phyloP scores from a whole-genome alignment of 495 filamentous ascomycete genomes.

The Hypomontagnella monticulosa region DNA sequence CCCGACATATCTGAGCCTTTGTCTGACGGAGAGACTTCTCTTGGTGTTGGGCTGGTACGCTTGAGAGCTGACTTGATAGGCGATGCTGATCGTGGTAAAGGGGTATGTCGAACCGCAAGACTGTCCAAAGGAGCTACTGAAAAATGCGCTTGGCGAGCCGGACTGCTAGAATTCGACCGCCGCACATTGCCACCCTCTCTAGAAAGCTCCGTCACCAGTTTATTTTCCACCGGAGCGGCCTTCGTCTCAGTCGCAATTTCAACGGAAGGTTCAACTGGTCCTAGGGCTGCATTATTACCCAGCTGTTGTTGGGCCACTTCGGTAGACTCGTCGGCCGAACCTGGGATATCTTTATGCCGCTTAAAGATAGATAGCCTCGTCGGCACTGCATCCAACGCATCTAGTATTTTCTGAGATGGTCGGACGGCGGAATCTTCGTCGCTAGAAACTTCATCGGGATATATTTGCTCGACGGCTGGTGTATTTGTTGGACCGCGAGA shows the following conservation, averaged over 20 bases:
- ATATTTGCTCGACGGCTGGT: conserved; percentile 70
- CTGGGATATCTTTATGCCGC: conserved; percentile 1
- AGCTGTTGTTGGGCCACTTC: conserved; percentile 7
- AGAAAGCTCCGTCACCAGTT: conserved; percentile 34
- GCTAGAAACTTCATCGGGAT: conserved; percentile 54
- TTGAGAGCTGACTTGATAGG: conserved; percentile 91
- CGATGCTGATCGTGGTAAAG: conserved; percentile 81
- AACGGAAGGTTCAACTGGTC: not conserved
- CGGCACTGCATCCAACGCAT: conserved; percentile 49
- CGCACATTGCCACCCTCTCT: conserved; percentile 13
- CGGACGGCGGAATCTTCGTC: conserved; percentile 45
- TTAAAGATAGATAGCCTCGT: conserved; percentile 42
- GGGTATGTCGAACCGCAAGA: conserved; percentile 73
- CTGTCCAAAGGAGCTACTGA: conserved; percentile 59
- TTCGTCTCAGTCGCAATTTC: conserved; percentile 21
- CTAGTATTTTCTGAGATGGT: conserved; percentile 31
- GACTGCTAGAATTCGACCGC: conserved; percentile 50
- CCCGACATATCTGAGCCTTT: conserved; percentile 52
- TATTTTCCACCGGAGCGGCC: conserved; percentile 25
- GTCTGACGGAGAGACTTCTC: conserved; percentile 56
- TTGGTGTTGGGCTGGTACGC: conserved; percentile 62
- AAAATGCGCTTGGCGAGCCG: conserved; percentile 76
- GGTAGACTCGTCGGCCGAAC: not conserved
- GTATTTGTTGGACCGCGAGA: conserved; percentile 54
- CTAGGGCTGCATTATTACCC: not conserved